These are phyloP conservation scores for Argentina anserina DNA, from an alignment of 306 rosid species.

Conservation along the genomic window DNA sequence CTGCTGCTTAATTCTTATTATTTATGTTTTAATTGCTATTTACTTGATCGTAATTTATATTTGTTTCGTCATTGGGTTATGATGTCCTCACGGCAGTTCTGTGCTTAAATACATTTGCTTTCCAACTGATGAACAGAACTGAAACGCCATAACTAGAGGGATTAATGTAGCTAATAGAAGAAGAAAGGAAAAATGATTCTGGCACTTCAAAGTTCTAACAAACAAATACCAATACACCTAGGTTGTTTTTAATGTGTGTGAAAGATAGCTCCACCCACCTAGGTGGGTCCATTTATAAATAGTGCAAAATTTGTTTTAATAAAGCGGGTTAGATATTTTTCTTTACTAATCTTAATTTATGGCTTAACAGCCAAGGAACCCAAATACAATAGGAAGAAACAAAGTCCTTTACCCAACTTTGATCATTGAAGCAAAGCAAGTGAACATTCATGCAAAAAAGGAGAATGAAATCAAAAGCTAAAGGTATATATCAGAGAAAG, in stretches of 20 bases:
- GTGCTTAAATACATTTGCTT: no score
- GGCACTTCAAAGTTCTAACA: neutral
- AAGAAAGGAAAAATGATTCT: neutral
- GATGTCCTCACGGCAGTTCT: no score
- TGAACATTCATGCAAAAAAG: neutral
- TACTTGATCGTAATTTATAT: no score
- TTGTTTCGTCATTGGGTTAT: no score
- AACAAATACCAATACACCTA: neutral
- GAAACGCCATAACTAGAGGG: no score
- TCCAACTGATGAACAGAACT: no score
- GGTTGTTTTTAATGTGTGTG: neutral
- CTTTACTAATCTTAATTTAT: neutral
- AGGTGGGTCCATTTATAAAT: neutral
- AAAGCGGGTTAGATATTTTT: neutral
- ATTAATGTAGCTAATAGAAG: neutral
- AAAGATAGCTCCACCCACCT: neutral
- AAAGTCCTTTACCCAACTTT: neutral
- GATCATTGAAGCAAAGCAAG: slow-evolving; percentile 5
- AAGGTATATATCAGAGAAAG: slow-evolving; percentile 1
- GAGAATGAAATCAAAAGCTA: slow-evolving; percentile 16
- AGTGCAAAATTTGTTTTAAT: neutral
- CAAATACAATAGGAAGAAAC: neutral
- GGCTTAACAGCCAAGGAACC: neutral
- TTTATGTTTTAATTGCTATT: no score
- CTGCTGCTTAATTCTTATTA: no score